phyloP scores from a whole-genome alignment of 1,284 basidiomycete genomes.

The Phlebopus sp. region DNA sequence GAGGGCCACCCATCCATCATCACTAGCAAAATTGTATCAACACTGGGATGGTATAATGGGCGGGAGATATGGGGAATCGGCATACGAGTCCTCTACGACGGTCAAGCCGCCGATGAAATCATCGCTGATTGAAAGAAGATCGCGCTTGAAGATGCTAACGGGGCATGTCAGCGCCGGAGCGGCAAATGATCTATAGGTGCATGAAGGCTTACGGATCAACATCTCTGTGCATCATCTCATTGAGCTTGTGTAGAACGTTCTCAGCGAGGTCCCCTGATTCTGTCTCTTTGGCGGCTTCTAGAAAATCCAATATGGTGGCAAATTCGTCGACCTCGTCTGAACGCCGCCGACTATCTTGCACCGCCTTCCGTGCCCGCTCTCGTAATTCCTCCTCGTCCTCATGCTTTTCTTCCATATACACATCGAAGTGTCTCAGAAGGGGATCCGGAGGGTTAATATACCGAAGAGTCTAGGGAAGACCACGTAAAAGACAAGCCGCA shows the following conservation, averaged over 20 bases:
- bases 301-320: slow-evolving; percentile 50
- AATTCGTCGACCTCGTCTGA: slow-evolving; percentile 45
- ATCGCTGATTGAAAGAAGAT: slow-evolving; percentile 60
- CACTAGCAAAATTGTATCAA: slow-evolving; percentile 12
- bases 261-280: slow-evolving; percentile 15
- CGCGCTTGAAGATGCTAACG: slow-evolving; percentile 61
- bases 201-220: slow-evolving; percentile 53
- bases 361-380: slow-evolving; percentile 52
- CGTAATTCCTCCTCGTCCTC: slow-evolving; percentile 86
- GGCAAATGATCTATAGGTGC: not conserved
- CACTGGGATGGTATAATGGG: not conserved
- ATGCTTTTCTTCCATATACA: slow-evolving; percentile 85
- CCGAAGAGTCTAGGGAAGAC: slow-evolving; percentile 54
- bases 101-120: slow-evolving; percentile 67
- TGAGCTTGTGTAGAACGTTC: slow-evolving; percentile 34
- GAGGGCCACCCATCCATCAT: slow-evolving; percentile 18
- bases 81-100: slow-evolving; percentile 61
- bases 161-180: slow-evolving; percentile 5
- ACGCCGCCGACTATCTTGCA: slow-evolving; percentile 36
- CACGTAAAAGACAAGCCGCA: not conserved
- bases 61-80: not conserved
- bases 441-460: slow-evolving; percentile 76
- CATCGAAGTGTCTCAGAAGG: slow-evolving; percentile 71
- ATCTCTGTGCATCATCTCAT: slow-evolving; percentile 56
- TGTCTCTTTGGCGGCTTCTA: slow-evolving; percentile 50